Percentiles rank a stretch among this genome's conserved stretches.
Evolutionary conservation across 2,329 filamentous ascomycete genomes (phyloP).

Genomic region (Rasamsonia emersonii): DNA sequence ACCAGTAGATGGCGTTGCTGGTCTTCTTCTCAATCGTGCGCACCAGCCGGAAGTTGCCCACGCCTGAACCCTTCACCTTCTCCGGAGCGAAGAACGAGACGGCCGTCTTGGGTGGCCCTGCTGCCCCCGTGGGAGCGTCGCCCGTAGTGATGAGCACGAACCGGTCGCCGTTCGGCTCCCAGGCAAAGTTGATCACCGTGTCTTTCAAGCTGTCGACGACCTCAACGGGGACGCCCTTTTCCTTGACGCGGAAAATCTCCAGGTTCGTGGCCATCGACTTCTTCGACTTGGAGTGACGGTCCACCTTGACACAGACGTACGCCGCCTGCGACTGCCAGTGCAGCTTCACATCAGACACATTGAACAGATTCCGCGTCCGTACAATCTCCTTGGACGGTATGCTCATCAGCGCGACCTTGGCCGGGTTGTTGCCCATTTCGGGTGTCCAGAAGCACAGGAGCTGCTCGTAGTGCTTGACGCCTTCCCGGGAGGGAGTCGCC

Average conservation of each 20-base stretch:
- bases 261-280: slow-evolving; percentile 95
- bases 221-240: slow-evolving; percentile 97
- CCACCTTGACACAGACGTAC: slow-evolving; percentile 97
- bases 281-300: slow-evolving; percentile 97
- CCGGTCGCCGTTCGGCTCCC: slow-evolving; percentile 95
- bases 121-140: slow-evolving; percentile 67
- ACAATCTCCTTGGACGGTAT: slow-evolving; percentile 91
- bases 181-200: slow-evolving; percentile 98
- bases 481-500: slow-evolving; percentile 68
- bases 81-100: slow-evolving; percentile 96
- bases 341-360: slow-evolving; percentile 92
- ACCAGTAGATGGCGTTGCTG: slow-evolving; percentile 99
- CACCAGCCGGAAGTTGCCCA: slow-evolving; percentile 94
- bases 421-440: slow-evolving; percentile 94
- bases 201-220: slow-evolving; percentile 97
- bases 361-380: slow-evolving; percentile 93
- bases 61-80: slow-evolving; percentile 70
- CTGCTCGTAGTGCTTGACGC: slow-evolving; percentile 87
- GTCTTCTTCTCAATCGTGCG: slow-evolving; percentile 98
- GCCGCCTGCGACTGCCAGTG: slow-evolving; percentile 96
- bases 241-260: slow-evolving; percentile 93
- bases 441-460: slow-evolving; percentile 98
- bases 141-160: slow-evolving; percentile 96
- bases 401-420: slow-evolving; percentile 93
- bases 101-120: slow-evolving; percentile 84